These are phyloP conservation scores for Alternaria atra DNA, from an alignment of 2,329 filamentous ascomycete genomes.

Conservation along the genomic window DNA sequence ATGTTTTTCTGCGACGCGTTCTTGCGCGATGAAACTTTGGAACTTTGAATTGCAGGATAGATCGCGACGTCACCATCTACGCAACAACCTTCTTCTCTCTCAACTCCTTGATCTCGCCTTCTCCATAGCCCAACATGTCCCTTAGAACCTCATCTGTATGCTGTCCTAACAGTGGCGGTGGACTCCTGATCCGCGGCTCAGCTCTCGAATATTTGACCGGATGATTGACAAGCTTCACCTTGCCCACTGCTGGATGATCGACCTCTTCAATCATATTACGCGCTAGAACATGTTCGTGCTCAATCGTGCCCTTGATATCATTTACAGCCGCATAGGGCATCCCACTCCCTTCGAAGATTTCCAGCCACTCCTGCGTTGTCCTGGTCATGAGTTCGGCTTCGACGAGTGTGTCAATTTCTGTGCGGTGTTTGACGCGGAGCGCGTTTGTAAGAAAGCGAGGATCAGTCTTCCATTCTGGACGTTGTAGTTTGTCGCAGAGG, in stretches of 20 bases:
- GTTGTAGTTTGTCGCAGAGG: conserved; percentile 64
- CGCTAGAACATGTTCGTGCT: conserved; percentile 80
- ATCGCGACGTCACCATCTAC: conserved; percentile 4
- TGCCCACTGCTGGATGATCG: conserved; percentile 81
- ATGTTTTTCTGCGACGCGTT: neutral
- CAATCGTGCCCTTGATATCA: conserved; percentile 83
- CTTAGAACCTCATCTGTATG: conserved; percentile 48
- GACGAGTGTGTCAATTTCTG: conserved; percentile 79
- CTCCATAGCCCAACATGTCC: conserved; percentile 38
- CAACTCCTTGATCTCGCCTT: conserved; percentile 31
- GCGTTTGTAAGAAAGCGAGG: conserved; percentile 66
- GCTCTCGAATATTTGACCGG: conserved; percentile 93
- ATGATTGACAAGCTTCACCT: conserved; percentile 88
- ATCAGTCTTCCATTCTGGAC: conserved; percentile 67
- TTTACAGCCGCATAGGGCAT: conserved; percentile 95
- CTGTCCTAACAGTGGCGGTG: conserved; percentile 79
- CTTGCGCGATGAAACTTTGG: neutral
- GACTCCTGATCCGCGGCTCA: conserved; percentile 75
- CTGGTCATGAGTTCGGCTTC: conserved; percentile 76
- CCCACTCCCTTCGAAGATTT: conserved; percentile 85
- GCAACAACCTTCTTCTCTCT: conserved; percentile 23
- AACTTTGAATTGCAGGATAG: neutral
- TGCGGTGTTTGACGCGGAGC: conserved; percentile 71
- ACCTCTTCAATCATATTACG: conserved; percentile 89
- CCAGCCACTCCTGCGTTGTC: conserved; percentile 88